These are phyloP conservation scores for Ceratocystis cubensis DNA, from an alignment of 2,329 filamentous ascomycete species.

Conservation along the genomic window DNA sequence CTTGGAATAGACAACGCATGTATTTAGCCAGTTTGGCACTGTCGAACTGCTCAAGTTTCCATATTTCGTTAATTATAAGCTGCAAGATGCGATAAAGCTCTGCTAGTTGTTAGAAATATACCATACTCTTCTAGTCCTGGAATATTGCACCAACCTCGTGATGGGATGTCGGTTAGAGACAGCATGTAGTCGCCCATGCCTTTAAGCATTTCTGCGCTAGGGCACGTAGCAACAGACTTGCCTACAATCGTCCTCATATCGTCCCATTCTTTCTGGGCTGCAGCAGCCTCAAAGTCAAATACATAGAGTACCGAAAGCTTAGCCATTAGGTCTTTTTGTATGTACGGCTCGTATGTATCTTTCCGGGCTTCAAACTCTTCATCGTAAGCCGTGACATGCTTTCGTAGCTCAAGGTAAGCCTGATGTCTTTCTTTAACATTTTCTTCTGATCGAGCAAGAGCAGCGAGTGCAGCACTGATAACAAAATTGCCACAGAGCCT, in stretches of 20 bases:
- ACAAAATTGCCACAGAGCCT: slow-evolving; percentile 61
- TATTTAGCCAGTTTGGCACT: slow-evolving; percentile 56
- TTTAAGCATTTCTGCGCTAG: slow-evolving; percentile 40
- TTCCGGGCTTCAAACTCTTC: slow-evolving; percentile 19
- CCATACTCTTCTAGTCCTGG: neutral
- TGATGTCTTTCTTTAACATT: slow-evolving; percentile 41
- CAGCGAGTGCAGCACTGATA: slow-evolving; percentile 38
- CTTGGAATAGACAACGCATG: slow-evolving; percentile 63
- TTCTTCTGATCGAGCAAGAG: slow-evolving; percentile 40
- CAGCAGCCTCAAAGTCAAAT: slow-evolving; percentile 67
- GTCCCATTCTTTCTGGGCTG: slow-evolving; percentile 55
- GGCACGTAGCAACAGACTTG: slow-evolving; percentile 33
- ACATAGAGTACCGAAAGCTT: slow-evolving; percentile 57
- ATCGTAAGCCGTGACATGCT: slow-evolving; percentile 49
- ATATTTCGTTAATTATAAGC: slow-evolving; percentile 58
- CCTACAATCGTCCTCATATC: slow-evolving; percentile 48
- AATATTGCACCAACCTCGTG: slow-evolving; percentile 34
- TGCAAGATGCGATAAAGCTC: slow-evolving; percentile 44
- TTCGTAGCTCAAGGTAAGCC: slow-evolving; percentile 48
- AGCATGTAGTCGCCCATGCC: slow-evolving; percentile 55
- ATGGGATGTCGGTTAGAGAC: slow-evolving; percentile 36
- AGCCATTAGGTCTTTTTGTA: slow-evolving; percentile 37
- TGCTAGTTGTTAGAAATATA: slow-evolving; percentile 25
- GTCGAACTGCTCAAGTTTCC: slow-evolving; percentile 43
- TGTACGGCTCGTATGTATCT: slow-evolving; percentile 13